A percentile compares a stretch with the other conserved stretches of the same genome.
phyloP scores from a whole-genome alignment of 805 yeast species.

The Candida xyloterini region DNA sequence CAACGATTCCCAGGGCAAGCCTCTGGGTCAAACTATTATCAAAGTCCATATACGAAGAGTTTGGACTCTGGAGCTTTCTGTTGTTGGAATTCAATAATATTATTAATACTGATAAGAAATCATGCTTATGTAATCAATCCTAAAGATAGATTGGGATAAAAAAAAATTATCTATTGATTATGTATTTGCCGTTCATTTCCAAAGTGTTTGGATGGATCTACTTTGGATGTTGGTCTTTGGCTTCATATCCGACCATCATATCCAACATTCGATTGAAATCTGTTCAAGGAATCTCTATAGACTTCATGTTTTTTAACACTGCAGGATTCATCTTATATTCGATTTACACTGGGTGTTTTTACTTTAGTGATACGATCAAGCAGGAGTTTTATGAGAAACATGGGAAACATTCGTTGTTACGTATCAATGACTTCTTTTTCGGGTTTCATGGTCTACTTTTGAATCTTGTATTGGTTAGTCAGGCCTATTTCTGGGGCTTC shows the following conservation, averaged over 20 bases:
- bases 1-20: constrained; percentile 25
- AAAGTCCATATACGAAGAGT: constrained; percentile 87
- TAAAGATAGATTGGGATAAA: no score
- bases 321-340: constrained; percentile 34
- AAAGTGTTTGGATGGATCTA: constrained; percentile 31
- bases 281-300: constrained; percentile 36
- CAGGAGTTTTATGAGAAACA: constrained; percentile 29
- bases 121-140: no score
- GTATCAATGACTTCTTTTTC: constrained; percentile 32
- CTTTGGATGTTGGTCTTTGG: constrained; percentile 31
- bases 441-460: constrained; percentile 30
- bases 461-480: constrained; percentile 29
- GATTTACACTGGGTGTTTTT: constrained; percentile 27
- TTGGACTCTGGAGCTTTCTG: constrained; percentile 93
- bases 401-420: constrained; percentile 30
- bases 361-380: constrained; percentile 23
- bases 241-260: constrained; percentile 33
- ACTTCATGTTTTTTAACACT: constrained; percentile 34
- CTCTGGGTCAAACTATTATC: constrained; percentile 41
- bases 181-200: constrained; percentile 12
- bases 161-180: not conserved
- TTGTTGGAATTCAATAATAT: constrained; percentile 69
- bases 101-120: constrained; percentile 1
- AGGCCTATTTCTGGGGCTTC: constrained; percentile 34
- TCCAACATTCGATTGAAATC: constrained; percentile 31